These are phyloP conservation scores for Fomes fomentarius DNA, from an alignment of 1,284 basidiomycete genomes.

Conservation along the genomic window DNA sequence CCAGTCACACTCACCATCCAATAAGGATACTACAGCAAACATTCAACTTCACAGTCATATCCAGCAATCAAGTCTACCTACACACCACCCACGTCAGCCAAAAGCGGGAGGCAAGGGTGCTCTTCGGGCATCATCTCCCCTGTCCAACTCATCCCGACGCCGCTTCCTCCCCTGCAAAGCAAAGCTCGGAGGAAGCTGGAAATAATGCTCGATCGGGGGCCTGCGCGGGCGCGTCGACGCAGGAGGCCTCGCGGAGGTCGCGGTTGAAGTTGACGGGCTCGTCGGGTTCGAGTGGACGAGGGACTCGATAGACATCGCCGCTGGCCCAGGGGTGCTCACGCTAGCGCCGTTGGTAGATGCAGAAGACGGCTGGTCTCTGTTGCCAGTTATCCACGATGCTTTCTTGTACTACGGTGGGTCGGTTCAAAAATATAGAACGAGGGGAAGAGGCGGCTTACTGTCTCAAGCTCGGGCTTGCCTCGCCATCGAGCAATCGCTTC, in stretches of 20 bases:
- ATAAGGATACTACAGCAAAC: not conserved
- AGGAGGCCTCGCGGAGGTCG: conserved; percentile 22
- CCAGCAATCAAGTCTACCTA: not conserved
- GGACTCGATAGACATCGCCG: conserved; percentile 59
- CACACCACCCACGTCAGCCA: conserved; percentile 4
- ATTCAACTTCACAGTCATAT: not conserved
- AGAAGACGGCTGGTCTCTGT: conserved; percentile 26
- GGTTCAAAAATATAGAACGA: conserved; percentile 4
- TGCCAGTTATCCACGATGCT: conserved; percentile 35
- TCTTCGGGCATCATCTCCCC: conserved; percentile 30
- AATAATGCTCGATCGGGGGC: conserved; percentile 46
- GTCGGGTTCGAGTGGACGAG: conserved; percentile 66
- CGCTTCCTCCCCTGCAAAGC: conserved; percentile 32
- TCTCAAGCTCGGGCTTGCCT: conserved; percentile 81
- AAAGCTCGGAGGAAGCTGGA: conserved; percentile 38
- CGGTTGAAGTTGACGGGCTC: conserved; percentile 40
- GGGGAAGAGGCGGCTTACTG: conserved; percentile 44
- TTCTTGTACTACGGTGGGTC: conserved; percentile 54
- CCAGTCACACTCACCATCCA: not conserved
- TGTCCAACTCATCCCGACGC: conserved; percentile 32
- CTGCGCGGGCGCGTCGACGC: conserved; percentile 23
- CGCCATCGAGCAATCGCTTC: conserved; percentile 80
- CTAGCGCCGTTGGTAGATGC: conserved; percentile 1
- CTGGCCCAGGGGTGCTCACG: conserved; percentile 37
- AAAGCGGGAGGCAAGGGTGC: conserved; percentile 13